These are phyloP conservation scores for Tothia fuscella DNA, from an alignment of 2,329 filamentous ascomycete species.

Conservation along the genomic window DNA sequence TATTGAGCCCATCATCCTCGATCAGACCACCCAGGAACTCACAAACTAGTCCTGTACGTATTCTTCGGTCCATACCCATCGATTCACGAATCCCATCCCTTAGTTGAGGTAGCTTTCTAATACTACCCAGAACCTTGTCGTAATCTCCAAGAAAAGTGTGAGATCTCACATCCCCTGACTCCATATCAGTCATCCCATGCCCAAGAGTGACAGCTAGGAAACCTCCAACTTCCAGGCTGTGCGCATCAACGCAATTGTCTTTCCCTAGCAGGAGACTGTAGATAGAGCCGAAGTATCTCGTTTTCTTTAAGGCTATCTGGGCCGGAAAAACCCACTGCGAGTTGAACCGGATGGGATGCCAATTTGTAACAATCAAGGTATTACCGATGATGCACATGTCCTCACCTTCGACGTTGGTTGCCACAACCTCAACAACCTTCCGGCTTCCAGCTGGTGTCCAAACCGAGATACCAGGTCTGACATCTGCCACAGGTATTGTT, in stretches of 20 bases:
- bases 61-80: neutral
- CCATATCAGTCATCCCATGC: conserved; percentile 35
- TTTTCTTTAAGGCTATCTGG: conserved; percentile 19
- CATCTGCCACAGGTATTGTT: conserved; percentile 28
- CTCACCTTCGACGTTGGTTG: conserved; percentile 31
- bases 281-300: conserved; percentile 38
- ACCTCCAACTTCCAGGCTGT: conserved; percentile 34
- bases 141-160: conserved; percentile 47
- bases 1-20: too few species aligned
- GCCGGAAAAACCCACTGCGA: conserved; percentile 38
- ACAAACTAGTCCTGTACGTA: neutral
- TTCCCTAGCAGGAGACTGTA: conserved; percentile 47
- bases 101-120: neutral
- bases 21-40: too few species aligned
- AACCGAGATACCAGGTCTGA: conserved; percentile 32
- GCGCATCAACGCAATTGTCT: conserved; percentile 32
- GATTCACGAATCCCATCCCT: neutral
- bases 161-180: conserved; percentile 30
- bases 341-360: conserved; percentile 42
- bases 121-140: conserved; percentile 10
- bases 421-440: conserved; percentile 39
- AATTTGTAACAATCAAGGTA: conserved; percentile 45
- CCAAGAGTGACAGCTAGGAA: conserved; percentile 47
- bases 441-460: conserved; percentile 38
- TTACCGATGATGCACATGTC: conserved; percentile 35